phyloP scores from a whole-genome alignment of 2,329 filamentous ascomycete species.

The Fusarium paranaense region DNA sequence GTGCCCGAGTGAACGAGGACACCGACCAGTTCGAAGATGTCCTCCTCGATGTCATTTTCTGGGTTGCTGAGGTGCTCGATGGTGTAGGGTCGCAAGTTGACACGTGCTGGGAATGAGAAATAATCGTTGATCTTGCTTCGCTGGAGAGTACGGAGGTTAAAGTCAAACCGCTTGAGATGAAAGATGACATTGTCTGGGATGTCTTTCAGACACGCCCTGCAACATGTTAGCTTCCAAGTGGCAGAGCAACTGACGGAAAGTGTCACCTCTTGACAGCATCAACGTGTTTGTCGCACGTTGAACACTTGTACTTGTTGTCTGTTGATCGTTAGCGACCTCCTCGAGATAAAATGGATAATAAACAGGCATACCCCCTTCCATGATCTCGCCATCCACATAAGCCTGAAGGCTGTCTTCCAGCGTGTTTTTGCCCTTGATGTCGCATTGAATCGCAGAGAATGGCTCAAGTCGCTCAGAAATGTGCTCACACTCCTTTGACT shows the following conservation, averaged over 20 bases:
- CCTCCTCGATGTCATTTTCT: slow-evolving; percentile 66
- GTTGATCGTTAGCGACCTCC: slow-evolving; percentile 14
- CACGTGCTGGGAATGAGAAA: slow-evolving; percentile 85
- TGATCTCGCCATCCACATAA: slow-evolving; percentile 95
- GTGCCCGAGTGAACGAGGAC: slow-evolving; percentile 93
- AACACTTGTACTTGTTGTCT: slow-evolving; percentile 99
- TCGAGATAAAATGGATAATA: neutral
- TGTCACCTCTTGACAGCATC: slow-evolving; percentile 86
- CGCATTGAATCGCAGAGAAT: slow-evolving; percentile 94
- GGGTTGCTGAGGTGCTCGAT: slow-evolving; percentile 82
- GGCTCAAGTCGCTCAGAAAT: slow-evolving; percentile 91
- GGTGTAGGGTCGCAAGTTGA: slow-evolving; percentile 92
- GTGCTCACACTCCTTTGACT: slow-evolving; percentile 93
- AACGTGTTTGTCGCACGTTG: slow-evolving; percentile 87
- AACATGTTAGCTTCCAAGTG: neutral
- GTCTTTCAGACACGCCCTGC: slow-evolving; percentile 87
- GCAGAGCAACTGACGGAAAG: slow-evolving; percentile 7
- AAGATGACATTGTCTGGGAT: slow-evolving; percentile 95
- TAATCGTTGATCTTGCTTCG: slow-evolving; percentile 95
- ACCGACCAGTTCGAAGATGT: slow-evolving; percentile 94
- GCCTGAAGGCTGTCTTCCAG: slow-evolving; percentile 90
- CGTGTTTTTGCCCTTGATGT: slow-evolving; percentile 90
- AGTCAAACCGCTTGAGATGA: slow-evolving; percentile 90
- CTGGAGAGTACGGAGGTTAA: slow-evolving; percentile 80
- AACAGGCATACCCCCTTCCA: slow-evolving; percentile 79